Evolutionary conservation across 2,329 filamentous ascomycete species (phyloP), one percentile per base, ranked within the genome.

Genomic region (Helotiales sp.): DNA sequence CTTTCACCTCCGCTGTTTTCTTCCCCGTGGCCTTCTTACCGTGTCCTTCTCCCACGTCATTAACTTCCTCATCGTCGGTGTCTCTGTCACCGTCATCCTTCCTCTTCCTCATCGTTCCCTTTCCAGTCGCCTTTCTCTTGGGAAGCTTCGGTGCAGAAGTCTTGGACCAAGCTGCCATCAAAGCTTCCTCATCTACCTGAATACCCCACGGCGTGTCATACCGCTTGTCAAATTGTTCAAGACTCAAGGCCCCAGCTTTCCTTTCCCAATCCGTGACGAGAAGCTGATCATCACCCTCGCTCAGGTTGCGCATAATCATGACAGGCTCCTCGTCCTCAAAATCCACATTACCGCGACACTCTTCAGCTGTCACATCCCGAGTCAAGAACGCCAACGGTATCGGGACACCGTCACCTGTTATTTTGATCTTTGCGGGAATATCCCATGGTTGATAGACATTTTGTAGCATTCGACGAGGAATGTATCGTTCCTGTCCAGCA

Each of bases 1-100:
- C 91, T 71, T 99, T 82, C 66, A 99, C 85, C 72, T 97, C 93
- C 83, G 98, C 97, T 75, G 99, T 85, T 83, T 98, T 94, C 59
- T 90, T 89, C 81, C 98, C 96, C 1, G 91, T 95, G 54, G 99
- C 93, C 79, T 97, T 96, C 69, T 88, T 83, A 64, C 92, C 85
- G 74, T 98, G 84, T 83, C 50, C 32, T 32, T 34, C 24, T 26
- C 61, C 50, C 6, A 20, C 61, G 30, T 32, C 50, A 11, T 37
- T 54, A 49, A 10, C 17, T 17, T 40, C 20, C n/a, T 37, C 34
- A 40, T 4, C n/a, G 20, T 43, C n/a, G 15, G 8, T 22, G 6
- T 15, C 52, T 13, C 17, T 24, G 17, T 66, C 26, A 67, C 49
- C 26, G 3, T 34, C 37, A n/a, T 20, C 7, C 26, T 40, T 40